These are phyloP conservation scores for Metarhizium rileyi DNA, from an alignment of 2,329 filamentous ascomycete species.

Conservation along the genomic window DNA sequence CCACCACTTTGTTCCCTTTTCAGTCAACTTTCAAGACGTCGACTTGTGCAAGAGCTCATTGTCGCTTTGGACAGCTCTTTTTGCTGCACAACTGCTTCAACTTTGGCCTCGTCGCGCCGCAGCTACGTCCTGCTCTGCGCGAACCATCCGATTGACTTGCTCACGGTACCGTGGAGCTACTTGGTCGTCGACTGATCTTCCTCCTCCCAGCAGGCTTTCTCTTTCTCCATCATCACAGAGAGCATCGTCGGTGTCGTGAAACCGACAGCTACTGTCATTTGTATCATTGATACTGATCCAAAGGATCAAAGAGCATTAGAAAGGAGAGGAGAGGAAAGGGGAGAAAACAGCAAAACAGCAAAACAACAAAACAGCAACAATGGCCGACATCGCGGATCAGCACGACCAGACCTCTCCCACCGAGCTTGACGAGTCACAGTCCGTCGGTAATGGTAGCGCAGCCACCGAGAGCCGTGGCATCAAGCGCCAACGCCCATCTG, in stretches of 20 bases:
- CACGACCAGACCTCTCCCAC: conserved; percentile 67
- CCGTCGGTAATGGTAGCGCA: conserved; percentile 63
- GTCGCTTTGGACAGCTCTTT: conserved; percentile 6
- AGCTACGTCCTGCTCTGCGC: conserved; percentile 1
- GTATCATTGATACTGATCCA: background rate
- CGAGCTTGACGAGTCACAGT: conserved; percentile 63
- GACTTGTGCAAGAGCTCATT: conserved; percentile 22
- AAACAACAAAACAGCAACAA: conserved; percentile 22
- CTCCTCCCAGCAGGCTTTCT: conserved; percentile 2
- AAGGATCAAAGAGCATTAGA: background rate
- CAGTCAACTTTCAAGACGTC: conserved; percentile 15
- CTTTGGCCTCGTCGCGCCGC: background rate
- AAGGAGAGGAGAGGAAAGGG: no score
- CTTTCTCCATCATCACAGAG: background rate
- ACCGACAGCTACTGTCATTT: conserved; percentile 4
- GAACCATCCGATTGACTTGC: conserved; percentile 1
- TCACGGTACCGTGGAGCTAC: background rate
- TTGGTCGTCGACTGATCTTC: background rate
- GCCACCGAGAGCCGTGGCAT: conserved; percentile 67
- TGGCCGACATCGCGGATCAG: conserved; percentile 74
- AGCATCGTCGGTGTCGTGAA: conserved; percentile 3
- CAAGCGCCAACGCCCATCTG: conserved; percentile 78
- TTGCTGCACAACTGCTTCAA: conserved; percentile 2
- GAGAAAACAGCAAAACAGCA: no score
- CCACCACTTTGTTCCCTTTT: conserved; percentile 47